Base-by-base conservation (phyloP, 345 rosid species). In the Syzygium grande region DNA sequence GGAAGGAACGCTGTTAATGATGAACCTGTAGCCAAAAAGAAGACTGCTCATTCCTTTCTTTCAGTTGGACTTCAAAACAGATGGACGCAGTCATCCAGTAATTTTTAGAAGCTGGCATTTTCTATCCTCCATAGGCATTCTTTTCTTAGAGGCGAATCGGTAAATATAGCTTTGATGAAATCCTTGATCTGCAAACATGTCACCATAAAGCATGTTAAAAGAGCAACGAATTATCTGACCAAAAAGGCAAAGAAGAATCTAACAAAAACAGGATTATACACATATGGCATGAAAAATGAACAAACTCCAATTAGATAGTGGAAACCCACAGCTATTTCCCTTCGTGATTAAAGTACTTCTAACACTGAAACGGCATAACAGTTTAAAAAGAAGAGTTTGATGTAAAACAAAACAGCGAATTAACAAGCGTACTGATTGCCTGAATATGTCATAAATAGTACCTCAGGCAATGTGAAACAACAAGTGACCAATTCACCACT, bases 51-150 rank as follows among this genome's bases (percentile, higher is more conserved):
- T 43, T 53, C 63, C 46, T 52, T 84, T 84, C 34, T 29, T 52
- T 11, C n/a, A 12, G 86, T 85, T 43, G 51, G 63, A 17, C n/a
- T 52, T 85, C 63, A 29, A 85, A 54, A 85, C 22, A 52, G 27
- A 46, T 21, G 46, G 65, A 85, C 3, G 49, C 3, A 16, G 41
- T 68, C 84, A 61, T 59, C 41, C 46, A 52, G 30, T 5, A 49
- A 85, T 52, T 87, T 84, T 85, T 90, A 92, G 88, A 91, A 89
- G 91, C 91, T 79, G 58, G 84, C 89, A 51, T 91, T 94, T 86
- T 94, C 94, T 84, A 98, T 95, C 91, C 96, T 93, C 99, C 97
- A 92, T 87, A 96, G 77, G 92, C 99, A 98, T 89, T 96, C 99
- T 93, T 95, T 96, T 88, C 99, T 93, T 90, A 98, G 87, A 29